Evolutionary conservation across 1,284 basidiomycete species (phyloP).

Genomic region (Pholiota adiposa): DNA sequence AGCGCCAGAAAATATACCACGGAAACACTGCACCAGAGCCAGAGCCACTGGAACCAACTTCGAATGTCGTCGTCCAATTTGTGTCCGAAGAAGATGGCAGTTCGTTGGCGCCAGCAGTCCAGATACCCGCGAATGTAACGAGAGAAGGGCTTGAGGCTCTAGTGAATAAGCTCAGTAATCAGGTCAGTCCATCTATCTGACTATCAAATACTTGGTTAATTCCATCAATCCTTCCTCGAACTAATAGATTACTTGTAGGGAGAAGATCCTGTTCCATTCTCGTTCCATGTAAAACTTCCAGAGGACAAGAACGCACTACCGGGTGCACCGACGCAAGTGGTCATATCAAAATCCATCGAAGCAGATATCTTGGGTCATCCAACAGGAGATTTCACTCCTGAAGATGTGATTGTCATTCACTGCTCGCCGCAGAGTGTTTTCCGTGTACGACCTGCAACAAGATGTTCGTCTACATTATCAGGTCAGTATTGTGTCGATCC

Average conservation of each 20-base stretch:
- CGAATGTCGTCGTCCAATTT: slow-evolving; percentile 88
- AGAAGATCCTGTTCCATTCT: slow-evolving; percentile 89
- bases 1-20: slow-evolving; percentile 82
- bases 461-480: slow-evolving; percentile 91
- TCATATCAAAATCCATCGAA: slow-evolving; percentile 80
- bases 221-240: slow-evolving; percentile 17
- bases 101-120: slow-evolving; percentile 84
- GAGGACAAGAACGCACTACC: slow-evolving; percentile 51
- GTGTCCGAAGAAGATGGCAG: slow-evolving; percentile 85
- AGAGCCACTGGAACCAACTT: slow-evolving; percentile 54
- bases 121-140: slow-evolving; percentile 85
- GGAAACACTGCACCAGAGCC: slow-evolving; percentile 68
- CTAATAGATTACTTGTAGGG: slow-evolving; percentile 45
- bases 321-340: slow-evolving; percentile 75
- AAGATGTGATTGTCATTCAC: slow-evolving; percentile 86
- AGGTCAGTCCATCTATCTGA: slow-evolving; percentile 48
- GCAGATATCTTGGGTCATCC: slow-evolving; percentile 78
- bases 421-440: slow-evolving; percentile 97
- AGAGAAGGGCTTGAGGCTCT: slow-evolving; percentile 84
- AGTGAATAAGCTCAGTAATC: slow-evolving; percentile 81
- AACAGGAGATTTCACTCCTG: slow-evolving; percentile 75
- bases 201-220: slow-evolving; percentile 13
- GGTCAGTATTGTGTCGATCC: slow-evolving; percentile 49
- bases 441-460: slow-evolving; percentile 89
- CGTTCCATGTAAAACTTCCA: slow-evolving; percentile 82